phyloP scores from a whole-genome alignment of 768 basidiomycete genomes.

The Mrakia frigida region DNA sequence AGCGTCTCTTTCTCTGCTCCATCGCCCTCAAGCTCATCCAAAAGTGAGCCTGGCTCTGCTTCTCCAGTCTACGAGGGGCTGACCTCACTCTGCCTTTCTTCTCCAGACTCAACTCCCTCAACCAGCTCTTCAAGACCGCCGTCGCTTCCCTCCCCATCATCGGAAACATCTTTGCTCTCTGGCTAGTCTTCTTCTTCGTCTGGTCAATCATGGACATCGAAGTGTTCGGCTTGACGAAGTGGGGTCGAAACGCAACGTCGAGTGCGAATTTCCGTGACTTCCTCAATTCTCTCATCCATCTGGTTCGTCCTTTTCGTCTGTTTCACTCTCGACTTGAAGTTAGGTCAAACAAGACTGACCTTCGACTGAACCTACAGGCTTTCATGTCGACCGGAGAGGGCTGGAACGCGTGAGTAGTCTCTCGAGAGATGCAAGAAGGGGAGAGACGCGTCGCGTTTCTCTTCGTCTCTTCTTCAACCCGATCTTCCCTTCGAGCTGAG shows the following conservation, averaged over 20 bases:
- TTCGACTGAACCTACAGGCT: no score
- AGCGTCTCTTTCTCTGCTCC: constrained; percentile 86
- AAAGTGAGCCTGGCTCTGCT: constrained; percentile 48
- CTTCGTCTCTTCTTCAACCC: no score
- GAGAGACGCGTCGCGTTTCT: no score
- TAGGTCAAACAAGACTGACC: no score
- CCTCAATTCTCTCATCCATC: constrained; percentile 74
- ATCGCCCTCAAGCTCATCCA: constrained; percentile 94
- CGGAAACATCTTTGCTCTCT: constrained; percentile 72
- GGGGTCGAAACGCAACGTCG: constrained; percentile 59
- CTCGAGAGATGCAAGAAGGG: neutral
- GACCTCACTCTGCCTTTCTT: neutral
- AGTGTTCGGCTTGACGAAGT: constrained; percentile 85
- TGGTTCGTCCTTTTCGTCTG: constrained; percentile 42
- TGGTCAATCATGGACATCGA: constrained; percentile 62
- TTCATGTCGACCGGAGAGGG: constrained; percentile 93
- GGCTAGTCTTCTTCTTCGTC: constrained; percentile 85
- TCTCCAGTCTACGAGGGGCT: constrained; percentile 47
- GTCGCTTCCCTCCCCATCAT: constrained; percentile 86
- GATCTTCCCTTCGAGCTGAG: no score
- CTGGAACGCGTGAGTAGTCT: constrained; percentile 63
- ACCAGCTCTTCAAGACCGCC: constrained; percentile 94
- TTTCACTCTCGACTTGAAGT: no score
- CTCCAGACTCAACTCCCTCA: constrained; percentile 50
- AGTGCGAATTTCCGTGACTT: constrained; percentile 75